Evolutionary conservation across 805 yeast species (phyloP).

Genomic region (Yamadazyma sp.): DNA sequence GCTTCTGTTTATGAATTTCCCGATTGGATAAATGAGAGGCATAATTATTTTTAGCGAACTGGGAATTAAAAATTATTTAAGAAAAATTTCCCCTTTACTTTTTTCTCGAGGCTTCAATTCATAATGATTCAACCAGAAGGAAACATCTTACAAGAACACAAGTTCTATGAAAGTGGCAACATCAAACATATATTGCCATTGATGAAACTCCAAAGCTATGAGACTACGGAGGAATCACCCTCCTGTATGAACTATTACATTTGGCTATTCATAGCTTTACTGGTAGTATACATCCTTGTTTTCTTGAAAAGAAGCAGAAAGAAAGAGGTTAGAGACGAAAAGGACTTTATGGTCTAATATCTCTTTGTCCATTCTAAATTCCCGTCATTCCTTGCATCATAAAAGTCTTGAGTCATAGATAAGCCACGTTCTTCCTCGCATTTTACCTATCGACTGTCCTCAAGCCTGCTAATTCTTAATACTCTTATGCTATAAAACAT

Average conservation of each 20-base stretch:
- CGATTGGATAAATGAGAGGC: constrained; percentile 4
- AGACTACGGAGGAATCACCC: constrained; percentile 2
- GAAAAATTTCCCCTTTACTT: neutral
- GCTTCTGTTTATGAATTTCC: neutral
- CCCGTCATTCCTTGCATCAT: constrained; percentile 4
- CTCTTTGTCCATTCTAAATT: no score
- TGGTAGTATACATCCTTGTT: constrained; percentile 1
- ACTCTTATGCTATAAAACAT: no score
- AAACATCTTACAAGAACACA: constrained; percentile 22
- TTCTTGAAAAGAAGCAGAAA: constrained; percentile 3
- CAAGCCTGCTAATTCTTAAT: no score
- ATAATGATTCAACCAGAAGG: constrained; percentile 11
- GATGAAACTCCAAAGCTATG: constrained; percentile 24
- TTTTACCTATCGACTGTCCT: no score
- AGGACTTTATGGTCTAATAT: no score
- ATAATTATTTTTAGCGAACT: constrained; percentile 8
- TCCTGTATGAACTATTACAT: neutral
- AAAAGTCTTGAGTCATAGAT: no score
- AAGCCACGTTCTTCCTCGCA: no score
- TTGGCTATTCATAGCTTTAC: constrained; percentile 1
- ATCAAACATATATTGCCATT: constrained; percentile 24
- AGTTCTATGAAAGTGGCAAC: constrained; percentile 30
- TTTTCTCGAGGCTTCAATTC: neutral
- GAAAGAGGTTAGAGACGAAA: constrained; percentile 2
- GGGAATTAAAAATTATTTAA: constrained; percentile 2